A percentile compares a stretch with the other conserved stretches of the same genome.
Evolutionary conservation across 2,329 filamentous ascomycete species (phyloP).

Genomic region (Domatiomyces catenatus): DNA sequence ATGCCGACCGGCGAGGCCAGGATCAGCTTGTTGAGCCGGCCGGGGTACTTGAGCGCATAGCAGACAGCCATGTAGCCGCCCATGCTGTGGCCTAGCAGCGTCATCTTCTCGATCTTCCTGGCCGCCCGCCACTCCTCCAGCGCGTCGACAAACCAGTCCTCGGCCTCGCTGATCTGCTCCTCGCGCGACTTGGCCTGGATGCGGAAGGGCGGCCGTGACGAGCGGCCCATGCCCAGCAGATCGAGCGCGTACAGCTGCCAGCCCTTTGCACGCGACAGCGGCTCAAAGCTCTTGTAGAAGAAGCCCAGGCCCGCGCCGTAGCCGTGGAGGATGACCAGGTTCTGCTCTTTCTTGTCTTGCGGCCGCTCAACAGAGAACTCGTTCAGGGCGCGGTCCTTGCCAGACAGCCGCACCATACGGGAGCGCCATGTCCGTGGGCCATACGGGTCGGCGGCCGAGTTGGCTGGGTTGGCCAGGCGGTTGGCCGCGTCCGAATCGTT

Average conservation of each 20-base stretch:
- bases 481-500: constrained; percentile 16
- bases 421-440: constrained; percentile 77
- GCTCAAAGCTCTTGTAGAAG: constrained; percentile 97
- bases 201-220: constrained; percentile 65
- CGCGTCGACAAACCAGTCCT: constrained; percentile 90
- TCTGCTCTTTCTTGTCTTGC: constrained; percentile 65
- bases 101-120: constrained; percentile 83
- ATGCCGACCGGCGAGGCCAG: constrained; percentile 88
- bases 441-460: constrained; percentile 53
- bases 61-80: constrained; percentile 91
- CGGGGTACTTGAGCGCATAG: constrained; percentile 92
- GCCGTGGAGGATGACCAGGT: constrained; percentile 87
- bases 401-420: constrained; percentile 66
- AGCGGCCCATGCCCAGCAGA: constrained; percentile 87
- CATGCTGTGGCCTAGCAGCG: constrained; percentile 78
- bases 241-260: constrained; percentile 93
- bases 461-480: constrained; percentile 32
- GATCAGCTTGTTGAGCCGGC: constrained; percentile 87
- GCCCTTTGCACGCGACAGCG: constrained; percentile 58
- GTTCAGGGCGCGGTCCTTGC: constrained; percentile 76
- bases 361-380: constrained; percentile 81
- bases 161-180: constrained; percentile 71
- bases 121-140: constrained; percentile 89
- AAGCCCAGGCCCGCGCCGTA: constrained; percentile 94
- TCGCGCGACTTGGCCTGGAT: constrained; percentile 69